Evolutionary conservation across 345 rosid species (phyloP).

Genomic region (Eutrema heterophyllum): DNA sequence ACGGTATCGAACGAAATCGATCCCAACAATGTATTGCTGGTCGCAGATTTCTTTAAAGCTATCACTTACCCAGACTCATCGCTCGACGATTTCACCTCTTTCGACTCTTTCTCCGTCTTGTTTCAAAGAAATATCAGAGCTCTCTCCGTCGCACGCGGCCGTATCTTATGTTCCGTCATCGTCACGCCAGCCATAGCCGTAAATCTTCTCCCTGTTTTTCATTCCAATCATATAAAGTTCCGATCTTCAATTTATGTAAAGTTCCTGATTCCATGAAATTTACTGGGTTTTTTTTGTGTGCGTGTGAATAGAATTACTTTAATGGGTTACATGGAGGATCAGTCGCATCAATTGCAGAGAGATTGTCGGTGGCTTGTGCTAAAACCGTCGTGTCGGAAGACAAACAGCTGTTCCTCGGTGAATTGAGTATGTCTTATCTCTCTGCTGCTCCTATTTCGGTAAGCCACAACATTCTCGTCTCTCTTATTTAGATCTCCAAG

Average conservation of each 20-base stretch:
- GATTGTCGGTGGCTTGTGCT: slow-evolving; percentile 59
- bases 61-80: slow-evolving; percentile 24
- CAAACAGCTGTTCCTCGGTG: slow-evolving; percentile 58
- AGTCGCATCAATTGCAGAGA: slow-evolving; percentile 62
- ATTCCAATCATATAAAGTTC: slow-evolving; percentile 8
- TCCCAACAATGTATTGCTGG: neutral
- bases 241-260: neutral
- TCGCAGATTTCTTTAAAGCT: slow-evolving; percentile 21
- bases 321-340: slow-evolving; percentile 68
- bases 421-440: slow-evolving; percentile 64
- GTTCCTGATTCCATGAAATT: no score
- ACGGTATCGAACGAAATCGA: slow-evolving; percentile 24
- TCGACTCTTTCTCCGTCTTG: slow-evolving; percentile 48
- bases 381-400: slow-evolving; percentile 55
- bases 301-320: slow-evolving; percentile 41
- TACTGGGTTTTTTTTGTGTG: neutral
- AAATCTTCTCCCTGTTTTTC: slow-evolving; percentile 9
- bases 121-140: slow-evolving; percentile 40
- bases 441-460: slow-evolving; percentile 46
- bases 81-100: slow-evolving; percentile 17
- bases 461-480: neutral
- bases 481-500: neutral
- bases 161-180: slow-evolving; percentile 48
- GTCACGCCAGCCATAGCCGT: slow-evolving; percentile 49
- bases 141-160: slow-evolving; percentile 47